A percentile compares a stretch with the other conserved stretches of the same genome.
Conservation (phyloP, 2,329 filamentous ascomycete genomes). For the Cladophialophora carrionii region DNA sequence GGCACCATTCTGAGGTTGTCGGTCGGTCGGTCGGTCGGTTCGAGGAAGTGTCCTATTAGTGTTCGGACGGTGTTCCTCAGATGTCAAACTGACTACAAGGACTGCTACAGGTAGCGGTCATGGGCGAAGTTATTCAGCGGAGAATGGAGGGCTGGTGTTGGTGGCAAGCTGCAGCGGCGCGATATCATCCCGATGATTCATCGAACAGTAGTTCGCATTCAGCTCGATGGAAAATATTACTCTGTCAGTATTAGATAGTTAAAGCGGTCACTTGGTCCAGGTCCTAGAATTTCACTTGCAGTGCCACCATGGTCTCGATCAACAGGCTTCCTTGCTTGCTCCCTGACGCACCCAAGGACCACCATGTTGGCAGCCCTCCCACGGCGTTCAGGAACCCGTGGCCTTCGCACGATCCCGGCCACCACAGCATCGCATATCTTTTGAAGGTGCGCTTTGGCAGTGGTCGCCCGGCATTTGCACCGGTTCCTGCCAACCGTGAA, state of each 20-base stretch:
- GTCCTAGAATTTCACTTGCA: neutral
- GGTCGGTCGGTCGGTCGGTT: too few species aligned
- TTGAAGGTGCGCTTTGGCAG: constrained; percentile 42
- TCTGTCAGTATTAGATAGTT: neutral
- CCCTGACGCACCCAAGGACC: constrained; percentile 38
- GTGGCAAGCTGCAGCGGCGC: neutral
- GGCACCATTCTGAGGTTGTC: constrained; percentile 22
- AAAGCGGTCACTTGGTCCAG: neutral
- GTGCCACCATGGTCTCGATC: constrained; percentile 19
- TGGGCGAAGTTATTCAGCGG: neutral
- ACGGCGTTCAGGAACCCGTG: constrained; percentile 56
- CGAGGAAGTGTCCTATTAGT: neutral
- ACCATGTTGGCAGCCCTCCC: constrained; percentile 51
- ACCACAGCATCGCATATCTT: constrained; percentile 39
- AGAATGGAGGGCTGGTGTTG: neutral
- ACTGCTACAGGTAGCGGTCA: neutral
- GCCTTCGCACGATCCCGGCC: constrained; percentile 44
- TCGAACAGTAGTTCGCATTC: neutral
- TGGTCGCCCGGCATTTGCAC: constrained; percentile 44
- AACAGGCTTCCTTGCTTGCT: constrained; percentile 22
- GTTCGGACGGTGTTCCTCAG: neutral
- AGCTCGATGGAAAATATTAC: neutral
- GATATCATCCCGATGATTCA: neutral
- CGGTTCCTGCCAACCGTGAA: constrained; percentile 48
- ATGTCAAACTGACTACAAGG: neutral